phyloP scores from a whole-genome alignment of 148 eudicot species.

The Mesembryanthemum crystallinum region DNA sequence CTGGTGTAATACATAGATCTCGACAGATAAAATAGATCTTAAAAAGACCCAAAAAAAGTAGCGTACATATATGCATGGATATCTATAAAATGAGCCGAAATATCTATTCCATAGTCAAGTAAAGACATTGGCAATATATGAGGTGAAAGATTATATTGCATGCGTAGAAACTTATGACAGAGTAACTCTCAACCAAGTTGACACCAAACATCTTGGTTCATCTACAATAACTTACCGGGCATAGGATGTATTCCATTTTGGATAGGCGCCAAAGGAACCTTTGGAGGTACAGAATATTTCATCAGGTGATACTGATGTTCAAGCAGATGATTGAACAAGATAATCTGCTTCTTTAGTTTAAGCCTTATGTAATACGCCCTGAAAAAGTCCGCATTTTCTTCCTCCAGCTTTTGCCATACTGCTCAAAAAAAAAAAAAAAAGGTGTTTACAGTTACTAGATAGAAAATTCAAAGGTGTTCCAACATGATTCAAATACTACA shows the following conservation, averaged over 20 bases:
- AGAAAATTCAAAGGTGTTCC: neutral
- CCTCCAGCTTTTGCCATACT: constrained; percentile 99
- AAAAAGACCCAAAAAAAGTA: too few species aligned
- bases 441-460: neutral
- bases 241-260: constrained; percentile 91
- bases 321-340: constrained; percentile 86
- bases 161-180: neutral
- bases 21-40: too few species aligned
- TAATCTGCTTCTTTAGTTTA: constrained; percentile 93
- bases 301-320: constrained; percentile 82
- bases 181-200: neutral
- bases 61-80: neutral
- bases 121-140: neutral
- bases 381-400: constrained; percentile 98
- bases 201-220: neutral
- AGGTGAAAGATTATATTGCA: neutral
- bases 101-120: neutral
- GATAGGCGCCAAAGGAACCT: constrained; percentile 87
- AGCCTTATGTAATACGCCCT: constrained; percentile 95
- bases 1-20: too few species aligned
- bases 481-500: neutral
- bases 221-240: constrained; percentile 55
- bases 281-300: constrained; percentile 79
- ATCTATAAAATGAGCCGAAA: neutral
- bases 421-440: constrained; percentile 18